Evolutionary conservation across 768 basidiomycete genomes (phyloP).

Genomic region (Rhizopogon sp.): DNA sequence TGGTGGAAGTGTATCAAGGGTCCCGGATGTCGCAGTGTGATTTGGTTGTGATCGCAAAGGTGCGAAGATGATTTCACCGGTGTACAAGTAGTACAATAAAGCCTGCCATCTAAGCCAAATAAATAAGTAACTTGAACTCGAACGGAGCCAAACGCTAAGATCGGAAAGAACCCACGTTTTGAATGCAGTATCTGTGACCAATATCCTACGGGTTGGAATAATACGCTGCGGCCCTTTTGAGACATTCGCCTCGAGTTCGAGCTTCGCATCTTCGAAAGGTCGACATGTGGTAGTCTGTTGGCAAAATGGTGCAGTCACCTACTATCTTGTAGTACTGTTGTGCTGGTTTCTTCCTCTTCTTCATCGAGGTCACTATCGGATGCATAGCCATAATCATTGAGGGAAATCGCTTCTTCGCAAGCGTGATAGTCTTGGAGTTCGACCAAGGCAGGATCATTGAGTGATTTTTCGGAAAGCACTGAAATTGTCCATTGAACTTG

Average conservation of each 20-base stretch:
- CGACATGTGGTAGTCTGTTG: not conserved
- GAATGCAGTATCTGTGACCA: slow-evolving; percentile 9
- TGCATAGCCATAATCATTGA: slow-evolving; percentile 15
- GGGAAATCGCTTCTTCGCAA: not conserved
- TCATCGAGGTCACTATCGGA: slow-evolving; percentile 23
- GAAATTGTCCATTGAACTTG: not conserved
- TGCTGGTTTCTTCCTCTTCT: slow-evolving; percentile 2
- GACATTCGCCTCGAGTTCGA: not conserved
- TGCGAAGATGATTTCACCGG: slow-evolving; percentile 23
- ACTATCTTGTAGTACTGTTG: not conserved
- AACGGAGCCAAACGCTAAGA: not conserved
- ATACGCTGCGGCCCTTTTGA: not conserved
- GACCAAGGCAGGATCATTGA: not conserved
- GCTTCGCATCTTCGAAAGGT: not conserved
- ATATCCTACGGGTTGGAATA: slow-evolving; percentile 1
- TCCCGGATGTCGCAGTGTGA: not conserved
- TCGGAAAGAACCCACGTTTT: not conserved
- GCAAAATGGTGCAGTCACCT: not conserved
- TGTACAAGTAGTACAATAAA: slow-evolving; percentile 30
- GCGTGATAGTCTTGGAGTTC: slow-evolving; percentile 2
- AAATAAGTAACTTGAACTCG: not conserved
- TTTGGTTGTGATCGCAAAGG: slow-evolving; percentile 15
- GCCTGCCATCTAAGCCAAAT: slow-evolving; percentile 27
- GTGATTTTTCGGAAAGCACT: not conserved
- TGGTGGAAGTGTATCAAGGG: not conserved